Evolutionary conservation across 345 rosid genomes (phyloP), one percentile per base, ranked within the genome.

Genomic region (Dipteronia sinensis): DNA sequence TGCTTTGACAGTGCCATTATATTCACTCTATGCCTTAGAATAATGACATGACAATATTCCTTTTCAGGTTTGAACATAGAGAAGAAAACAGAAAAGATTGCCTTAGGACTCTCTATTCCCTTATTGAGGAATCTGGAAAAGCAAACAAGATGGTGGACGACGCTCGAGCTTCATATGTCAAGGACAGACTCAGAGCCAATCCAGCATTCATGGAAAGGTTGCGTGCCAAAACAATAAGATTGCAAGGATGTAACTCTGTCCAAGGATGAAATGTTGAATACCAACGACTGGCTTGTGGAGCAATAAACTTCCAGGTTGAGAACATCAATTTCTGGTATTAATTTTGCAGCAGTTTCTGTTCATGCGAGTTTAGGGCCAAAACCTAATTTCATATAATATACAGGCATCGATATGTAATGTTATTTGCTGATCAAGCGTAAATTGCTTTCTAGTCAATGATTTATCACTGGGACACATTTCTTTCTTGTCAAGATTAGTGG

Each of bases 31-130:
- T 44, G 27, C 53, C 8, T 69, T 6, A 34, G 46, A 72, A 22
- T 3, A 31, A 34, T 47, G 25, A 7, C 6, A 6, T 10, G 72
- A 73, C 4, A 22, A 66, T 20, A 7, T n/a, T 16, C 27, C 10
- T 79, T 87, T 67, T 56, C 89, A 94, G 97, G 89, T 96, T 89
- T 84, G 99, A 96, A 84, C 93, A 96, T 63, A 83, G 98, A 46
- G 98, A 96, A 78, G 99, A 96, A 85, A 96, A 96, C 87, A 85
- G 98, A 76, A 96, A 94, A 83, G 99, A 94, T 82, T 96, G 97
- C 84, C 89, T 94, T 31, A 83, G 97, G 84, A 94, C 95, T 38
- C 89, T 96, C 34, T 88, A 86, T 68, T 83, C 93, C 4, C 86
- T 96, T 55, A 83, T 94, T 12, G 99, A 94, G 84, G 98, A 94